Evolutionary conservation across 441 rosid species (phyloP).

Genomic region (Melastoma candidum): DNA sequence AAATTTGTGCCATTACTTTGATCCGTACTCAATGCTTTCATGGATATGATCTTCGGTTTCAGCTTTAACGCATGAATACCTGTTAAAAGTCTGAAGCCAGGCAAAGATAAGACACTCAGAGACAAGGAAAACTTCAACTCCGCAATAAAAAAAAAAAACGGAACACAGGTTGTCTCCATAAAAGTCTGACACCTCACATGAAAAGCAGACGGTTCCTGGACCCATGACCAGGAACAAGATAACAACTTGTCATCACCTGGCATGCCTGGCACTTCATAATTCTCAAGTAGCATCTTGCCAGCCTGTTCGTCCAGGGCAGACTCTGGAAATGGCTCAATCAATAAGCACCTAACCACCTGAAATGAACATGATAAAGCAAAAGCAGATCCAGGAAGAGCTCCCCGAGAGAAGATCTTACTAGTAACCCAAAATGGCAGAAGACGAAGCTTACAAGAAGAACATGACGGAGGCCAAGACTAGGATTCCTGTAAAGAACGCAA

Average conservation of each 20-base stretch:
- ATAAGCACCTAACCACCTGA: conserved; percentile 87
- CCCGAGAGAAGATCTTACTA: background rate
- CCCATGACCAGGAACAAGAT: conserved; percentile 3
- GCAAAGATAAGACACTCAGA: background rate
- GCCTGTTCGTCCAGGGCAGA: conserved; percentile 97
- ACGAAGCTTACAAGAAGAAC: conserved; percentile 66
- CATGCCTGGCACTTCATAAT: conserved; percentile 93
- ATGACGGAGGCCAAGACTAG: conserved; percentile 89
- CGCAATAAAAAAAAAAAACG: background rate
- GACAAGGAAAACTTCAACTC: no score
- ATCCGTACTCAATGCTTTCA: conserved; percentile 68
- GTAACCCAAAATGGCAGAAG: background rate
- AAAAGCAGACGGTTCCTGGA: conserved; percentile 5
- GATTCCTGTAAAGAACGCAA: conserved; percentile 51
- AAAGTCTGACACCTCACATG: conserved; percentile 3
- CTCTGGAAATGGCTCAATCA: conserved; percentile 95
- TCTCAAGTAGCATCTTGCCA: conserved; percentile 92
- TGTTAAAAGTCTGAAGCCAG: conserved; percentile 64
- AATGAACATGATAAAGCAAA: conserved; percentile 5
- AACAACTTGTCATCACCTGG: conserved; percentile 43
- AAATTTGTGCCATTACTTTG: conserved; percentile 39
- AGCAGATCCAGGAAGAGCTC: background rate
- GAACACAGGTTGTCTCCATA: background rate
- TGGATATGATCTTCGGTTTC: conserved; percentile 79
- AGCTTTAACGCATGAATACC: conserved; percentile 81